These are phyloP conservation scores for Elongisporangium undulatum DNA, from an alignment of 352 stramenopile species.

Conservation along the genomic window DNA sequence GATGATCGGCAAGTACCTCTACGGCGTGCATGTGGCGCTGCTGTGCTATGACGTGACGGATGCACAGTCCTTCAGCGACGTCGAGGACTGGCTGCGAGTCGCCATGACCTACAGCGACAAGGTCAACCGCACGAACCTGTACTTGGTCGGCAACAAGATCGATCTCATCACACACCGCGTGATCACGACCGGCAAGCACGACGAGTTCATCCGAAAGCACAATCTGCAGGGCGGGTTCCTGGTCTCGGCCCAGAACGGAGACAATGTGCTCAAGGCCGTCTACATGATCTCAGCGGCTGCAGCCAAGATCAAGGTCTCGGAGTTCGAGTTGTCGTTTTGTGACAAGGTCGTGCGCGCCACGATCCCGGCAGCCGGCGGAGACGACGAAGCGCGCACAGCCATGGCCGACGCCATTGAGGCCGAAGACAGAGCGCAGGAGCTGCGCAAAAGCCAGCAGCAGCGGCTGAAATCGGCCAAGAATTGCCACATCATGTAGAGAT, in stretches of 20 bases:
- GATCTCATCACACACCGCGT: conserved; percentile 78
- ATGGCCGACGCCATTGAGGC: conserved; percentile 78
- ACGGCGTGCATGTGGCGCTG: conserved; percentile 68
- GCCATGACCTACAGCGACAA: conserved; percentile 16
- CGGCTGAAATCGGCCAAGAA: conserved; percentile 1
- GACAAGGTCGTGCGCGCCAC: conserved; percentile 63
- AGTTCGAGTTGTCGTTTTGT: conserved; percentile 79
- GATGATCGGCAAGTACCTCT: conserved; percentile 87
- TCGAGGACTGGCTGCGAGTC: conserved; percentile 72
- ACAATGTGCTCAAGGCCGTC: conserved; percentile 80
- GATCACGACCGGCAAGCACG: conserved; percentile 63
- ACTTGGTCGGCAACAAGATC: conserved; percentile 87
- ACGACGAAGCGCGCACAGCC: conserved; percentile 29
- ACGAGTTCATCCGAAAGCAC: conserved; percentile 66
- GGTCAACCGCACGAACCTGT: conserved; percentile 39
- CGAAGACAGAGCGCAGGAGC: conserved; percentile 57
- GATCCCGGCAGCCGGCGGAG: conserved; percentile 19
- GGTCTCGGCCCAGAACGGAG: conserved; percentile 75
- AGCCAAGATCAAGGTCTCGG: conserved; percentile 65
- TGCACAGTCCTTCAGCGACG: conserved; percentile 74
- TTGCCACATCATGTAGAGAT: conserved; percentile 36
- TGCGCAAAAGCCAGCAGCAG: conserved; percentile 22
- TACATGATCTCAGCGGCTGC: conserved; percentile 70
- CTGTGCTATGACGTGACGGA: conserved; percentile 88
- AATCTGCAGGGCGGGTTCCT: conserved; percentile 67